These are phyloP conservation scores for Zygotorulaspora chibaensis DNA, from an alignment of 805 yeast species.

Conservation along the genomic window DNA sequence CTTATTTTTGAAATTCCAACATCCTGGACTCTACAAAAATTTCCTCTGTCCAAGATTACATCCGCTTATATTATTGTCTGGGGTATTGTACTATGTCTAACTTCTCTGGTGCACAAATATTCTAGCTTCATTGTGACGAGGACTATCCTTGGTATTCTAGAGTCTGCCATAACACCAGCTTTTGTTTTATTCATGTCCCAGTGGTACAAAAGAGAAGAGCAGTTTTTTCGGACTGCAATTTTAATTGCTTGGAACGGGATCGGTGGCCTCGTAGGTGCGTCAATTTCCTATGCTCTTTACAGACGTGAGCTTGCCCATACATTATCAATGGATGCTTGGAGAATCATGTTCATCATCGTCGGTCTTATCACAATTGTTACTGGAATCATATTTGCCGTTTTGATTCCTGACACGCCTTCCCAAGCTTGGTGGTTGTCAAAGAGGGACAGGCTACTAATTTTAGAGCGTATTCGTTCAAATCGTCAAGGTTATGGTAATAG, in stretches of 20 bases:
- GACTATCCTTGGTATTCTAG: conserved; percentile 39
- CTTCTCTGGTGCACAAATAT: neutral
- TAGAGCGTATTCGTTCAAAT: conserved; percentile 46
- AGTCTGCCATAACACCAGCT: conserved; percentile 43
- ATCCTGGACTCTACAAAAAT: conserved; percentile 40
- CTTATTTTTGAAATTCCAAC: conserved; percentile 42
- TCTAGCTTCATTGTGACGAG: neutral
- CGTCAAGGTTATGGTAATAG: conserved; percentile 53
- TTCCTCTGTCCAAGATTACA: conserved; percentile 52
- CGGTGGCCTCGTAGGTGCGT: conserved; percentile 45
- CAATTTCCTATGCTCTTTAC: conserved; percentile 45
- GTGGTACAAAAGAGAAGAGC: conserved; percentile 42
- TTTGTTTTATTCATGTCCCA: conserved; percentile 44
- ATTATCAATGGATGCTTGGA: neutral
- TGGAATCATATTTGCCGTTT: neutral
- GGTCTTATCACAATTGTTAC: neutral
- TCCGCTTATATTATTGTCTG: neutral
- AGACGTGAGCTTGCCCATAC: neutral
- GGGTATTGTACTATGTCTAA: neutral
- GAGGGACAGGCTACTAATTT: conserved; percentile 42
- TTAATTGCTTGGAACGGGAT: conserved; percentile 43
- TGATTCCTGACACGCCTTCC: neutral
- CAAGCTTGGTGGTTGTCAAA: conserved; percentile 38
- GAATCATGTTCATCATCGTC: neutral
- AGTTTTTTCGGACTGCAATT: conserved; percentile 36